phyloP scores from a whole-genome alignment of 176 grass and related monocot genomes.

The Oryza officinalis region DNA sequence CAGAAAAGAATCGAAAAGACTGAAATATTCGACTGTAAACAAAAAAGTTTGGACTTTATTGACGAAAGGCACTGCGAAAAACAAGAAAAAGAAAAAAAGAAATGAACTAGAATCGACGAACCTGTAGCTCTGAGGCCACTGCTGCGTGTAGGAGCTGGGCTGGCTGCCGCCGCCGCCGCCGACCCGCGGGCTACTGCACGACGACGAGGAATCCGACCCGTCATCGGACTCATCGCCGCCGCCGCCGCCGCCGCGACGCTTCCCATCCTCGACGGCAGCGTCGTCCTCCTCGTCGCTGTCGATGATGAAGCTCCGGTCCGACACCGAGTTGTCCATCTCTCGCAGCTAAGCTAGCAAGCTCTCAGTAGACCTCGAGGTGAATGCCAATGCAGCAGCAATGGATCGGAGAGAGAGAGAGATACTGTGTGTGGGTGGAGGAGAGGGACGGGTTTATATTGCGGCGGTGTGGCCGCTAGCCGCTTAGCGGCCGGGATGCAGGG shows the following conservation, averaged over 20 bases:
- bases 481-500: too few relatives aligned
- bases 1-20: neutral
- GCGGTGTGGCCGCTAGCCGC: neutral
- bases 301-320: constrained; percentile 67
- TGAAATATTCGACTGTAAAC: neutral
- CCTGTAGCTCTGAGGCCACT: constrained; percentile 98
- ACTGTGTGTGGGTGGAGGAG: neutral
- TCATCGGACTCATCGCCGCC: constrained; percentile 16
- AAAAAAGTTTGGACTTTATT: neutral
- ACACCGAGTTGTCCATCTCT: constrained; percentile 65
- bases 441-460: constrained; percentile 21
- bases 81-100: too few relatives aligned
- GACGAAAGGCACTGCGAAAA: neutral
- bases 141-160: constrained; percentile 65
- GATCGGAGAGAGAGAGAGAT: neutral
- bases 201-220: constrained; percentile 52
- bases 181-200: constrained; percentile 39
- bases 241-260: neutral
- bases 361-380: neutral
- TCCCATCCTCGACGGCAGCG: constrained; percentile 26
- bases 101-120: neutral
- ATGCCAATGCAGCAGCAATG: neutral
- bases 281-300: constrained; percentile 68
- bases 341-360: neutral
- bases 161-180: constrained; percentile 24